These are phyloP conservation scores for Metschnikowia anglica DNA, from an alignment of 805 yeast species.

Conservation along the genomic window DNA sequence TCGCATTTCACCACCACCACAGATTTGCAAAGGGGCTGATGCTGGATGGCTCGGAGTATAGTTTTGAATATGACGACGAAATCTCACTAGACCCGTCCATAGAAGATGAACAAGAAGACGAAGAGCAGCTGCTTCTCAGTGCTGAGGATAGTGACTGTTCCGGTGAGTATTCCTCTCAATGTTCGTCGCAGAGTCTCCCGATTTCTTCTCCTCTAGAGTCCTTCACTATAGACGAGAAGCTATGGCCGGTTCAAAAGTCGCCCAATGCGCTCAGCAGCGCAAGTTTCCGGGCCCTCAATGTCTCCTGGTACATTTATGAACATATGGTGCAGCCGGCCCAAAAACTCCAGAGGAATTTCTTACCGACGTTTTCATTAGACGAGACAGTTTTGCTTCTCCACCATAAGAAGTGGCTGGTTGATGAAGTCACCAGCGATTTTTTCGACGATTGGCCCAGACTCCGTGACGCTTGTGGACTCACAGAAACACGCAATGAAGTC, in stretches of 20 bases:
- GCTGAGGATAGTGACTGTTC: background rate
- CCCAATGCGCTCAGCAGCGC: conserved; percentile 10
- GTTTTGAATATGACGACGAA: conserved; percentile 28
- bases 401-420: conserved; percentile 39
- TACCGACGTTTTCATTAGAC: conserved; percentile 30
- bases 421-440: conserved; percentile 37
- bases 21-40: background rate
- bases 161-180: background rate
- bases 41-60: conserved; percentile 18
- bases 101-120: background rate
- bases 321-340: conserved; percentile 26
- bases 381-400: conserved; percentile 39
- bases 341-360: conserved; percentile 23
- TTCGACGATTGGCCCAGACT: conserved; percentile 32
- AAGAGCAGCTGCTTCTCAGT: background rate
- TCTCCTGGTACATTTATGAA: conserved; percentile 24
- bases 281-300: conserved; percentile 13
- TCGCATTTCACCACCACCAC: too few species aligned
- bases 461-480: conserved; percentile 30
- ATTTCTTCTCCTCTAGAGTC: background rate
- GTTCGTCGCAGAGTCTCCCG: conserved; percentile 1
- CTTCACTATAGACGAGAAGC: background rate
- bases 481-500: background rate
- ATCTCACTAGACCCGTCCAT: conserved; percentile 4
- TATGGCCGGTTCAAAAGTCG: conserved; percentile 11